These are phyloP conservation scores for Aureobasidium sp. DNA, from an alignment of 2,329 filamentous ascomycete species.

Conservation along the genomic window DNA sequence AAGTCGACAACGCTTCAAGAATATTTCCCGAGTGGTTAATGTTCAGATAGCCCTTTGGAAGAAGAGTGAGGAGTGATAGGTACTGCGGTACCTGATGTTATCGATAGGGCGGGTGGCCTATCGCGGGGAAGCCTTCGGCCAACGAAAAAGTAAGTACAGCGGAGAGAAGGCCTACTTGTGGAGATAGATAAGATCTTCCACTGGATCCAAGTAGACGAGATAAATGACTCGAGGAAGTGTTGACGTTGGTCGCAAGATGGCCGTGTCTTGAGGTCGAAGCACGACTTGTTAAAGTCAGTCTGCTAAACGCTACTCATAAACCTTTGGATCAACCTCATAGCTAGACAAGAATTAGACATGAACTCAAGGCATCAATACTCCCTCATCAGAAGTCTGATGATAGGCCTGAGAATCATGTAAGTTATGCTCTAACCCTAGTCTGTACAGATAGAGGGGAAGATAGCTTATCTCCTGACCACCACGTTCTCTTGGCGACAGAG, in stretches of 20 bases:
- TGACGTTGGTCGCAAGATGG: background rate
- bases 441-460: conserved; percentile 2
- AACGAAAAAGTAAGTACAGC: background rate
- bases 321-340: background rate
- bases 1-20: background rate
- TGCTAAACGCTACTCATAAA: background rate
- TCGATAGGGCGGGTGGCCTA: conserved; percentile 9
- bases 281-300: too few relatives aligned
- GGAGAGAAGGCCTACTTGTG: background rate
- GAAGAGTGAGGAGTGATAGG: background rate
- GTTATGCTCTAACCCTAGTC: background rate
- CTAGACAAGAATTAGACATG: background rate
- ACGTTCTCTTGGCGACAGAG: background rate
- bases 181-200: background rate
- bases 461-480: conserved; percentile 2
- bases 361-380: background rate
- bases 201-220: background rate
- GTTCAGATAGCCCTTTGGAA: background rate
- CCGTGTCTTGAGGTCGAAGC: background rate
- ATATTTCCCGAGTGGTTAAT: background rate
- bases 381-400: background rate
- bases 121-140: conserved; percentile 9
- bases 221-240: background rate
- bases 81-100: background rate
- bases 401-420: background rate